These are phyloP conservation scores for Escovopsis weberi DNA, from an alignment of 2,329 filamentous ascomycete species.

Conservation along the genomic window DNA sequence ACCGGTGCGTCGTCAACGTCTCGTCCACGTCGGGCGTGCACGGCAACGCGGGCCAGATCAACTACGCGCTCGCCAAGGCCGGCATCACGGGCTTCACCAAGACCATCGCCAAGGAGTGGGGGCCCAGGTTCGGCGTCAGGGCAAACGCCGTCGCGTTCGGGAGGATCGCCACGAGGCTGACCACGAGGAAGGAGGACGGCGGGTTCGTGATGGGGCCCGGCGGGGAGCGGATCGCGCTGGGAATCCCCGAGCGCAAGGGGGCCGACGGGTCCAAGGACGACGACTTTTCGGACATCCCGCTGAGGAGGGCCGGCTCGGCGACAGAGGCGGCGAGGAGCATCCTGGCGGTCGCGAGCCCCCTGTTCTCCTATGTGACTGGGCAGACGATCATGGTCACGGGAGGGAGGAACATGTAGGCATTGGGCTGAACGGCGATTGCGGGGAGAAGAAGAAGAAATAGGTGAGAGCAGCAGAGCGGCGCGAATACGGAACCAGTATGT, in stretches of 20 bases:
- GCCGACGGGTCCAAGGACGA: slow-evolving; percentile 45
- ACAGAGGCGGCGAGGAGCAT: slow-evolving; percentile 69
- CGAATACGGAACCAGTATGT: slow-evolving; percentile 2
- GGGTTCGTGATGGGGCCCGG: slow-evolving; percentile 64
- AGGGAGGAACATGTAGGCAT: slow-evolving; percentile 44
- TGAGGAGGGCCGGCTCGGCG: slow-evolving; percentile 61
- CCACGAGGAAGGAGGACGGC: slow-evolving; percentile 71
- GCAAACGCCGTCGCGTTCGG: slow-evolving; percentile 79
- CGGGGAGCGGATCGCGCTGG: slow-evolving; percentile 59
- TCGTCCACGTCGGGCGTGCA: slow-evolving; percentile 68
- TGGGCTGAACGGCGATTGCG: neutral
- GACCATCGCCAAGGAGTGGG: slow-evolving; percentile 88
- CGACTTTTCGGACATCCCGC: slow-evolving; percentile 55
- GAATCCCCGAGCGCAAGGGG: slow-evolving; percentile 52
- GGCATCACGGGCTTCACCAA: slow-evolving; percentile 73
- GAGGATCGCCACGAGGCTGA: slow-evolving; percentile 64
- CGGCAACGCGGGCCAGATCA: slow-evolving; percentile 82
- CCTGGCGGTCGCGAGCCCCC: slow-evolving; percentile 63
- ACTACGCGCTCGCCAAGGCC: slow-evolving; percentile 76
- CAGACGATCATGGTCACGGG: slow-evolving; percentile 82
- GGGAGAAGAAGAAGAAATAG: neutral
- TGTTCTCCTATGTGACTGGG: slow-evolving; percentile 73
- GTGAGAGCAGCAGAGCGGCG: neutral
- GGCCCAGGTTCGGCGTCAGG: slow-evolving; percentile 66
- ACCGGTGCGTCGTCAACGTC: slow-evolving; percentile 71